Percentiles rank a stretch among this genome's conserved stretches.
Evolutionary conservation across 768 basidiomycete species (phyloP).

Genomic region (Sarcodon sp.): DNA sequence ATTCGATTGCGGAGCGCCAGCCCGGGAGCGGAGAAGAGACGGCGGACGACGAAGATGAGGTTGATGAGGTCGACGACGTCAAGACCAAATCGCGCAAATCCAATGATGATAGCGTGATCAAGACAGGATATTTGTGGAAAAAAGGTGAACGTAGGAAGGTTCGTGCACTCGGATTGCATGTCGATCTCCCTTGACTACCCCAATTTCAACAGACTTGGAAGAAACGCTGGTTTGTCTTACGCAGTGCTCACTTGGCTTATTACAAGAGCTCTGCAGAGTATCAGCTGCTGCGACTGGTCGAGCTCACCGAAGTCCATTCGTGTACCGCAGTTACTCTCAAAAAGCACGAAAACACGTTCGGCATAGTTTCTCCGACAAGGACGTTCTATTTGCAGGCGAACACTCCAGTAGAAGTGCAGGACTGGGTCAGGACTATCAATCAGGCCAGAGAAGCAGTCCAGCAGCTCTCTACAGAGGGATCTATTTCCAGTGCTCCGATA

Average conservation of each 20-base stretch:
- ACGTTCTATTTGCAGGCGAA: slow-evolving; percentile 89
- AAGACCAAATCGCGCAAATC: slow-evolving; percentile 31
- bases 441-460: slow-evolving; percentile 55
- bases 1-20: slow-evolving; percentile 68
- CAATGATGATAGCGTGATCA: slow-evolving; percentile 61
- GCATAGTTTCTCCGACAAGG: slow-evolving; percentile 78
- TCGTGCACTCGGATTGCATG: slow-evolving; percentile 9
- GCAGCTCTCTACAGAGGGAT: slow-evolving; percentile 44
- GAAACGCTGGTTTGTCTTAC: slow-evolving; percentile 95
- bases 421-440: slow-evolving; percentile 79
- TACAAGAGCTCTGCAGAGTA: slow-evolving; percentile 97
- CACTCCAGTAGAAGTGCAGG: slow-evolving; percentile 54
- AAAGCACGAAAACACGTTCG: slow-evolving; percentile 80
- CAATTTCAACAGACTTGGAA: slow-evolving; percentile 77
- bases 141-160: slow-evolving; percentile 98
- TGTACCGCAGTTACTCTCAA: slow-evolving; percentile 83
- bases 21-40: slow-evolving; percentile 63
- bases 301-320: slow-evolving; percentile 80
- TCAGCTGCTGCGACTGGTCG: slow-evolving; percentile 77
- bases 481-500: slow-evolving; percentile 31
- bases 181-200: not conserved
- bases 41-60: slow-evolving; percentile 66
- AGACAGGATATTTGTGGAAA: slow-evolving; percentile 93
- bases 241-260: slow-evolving; percentile 86
- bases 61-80: slow-evolving; percentile 42